phyloP scores from a whole-genome alignment of 805 yeast species.

The Saccharomycopsis sp. region DNA sequence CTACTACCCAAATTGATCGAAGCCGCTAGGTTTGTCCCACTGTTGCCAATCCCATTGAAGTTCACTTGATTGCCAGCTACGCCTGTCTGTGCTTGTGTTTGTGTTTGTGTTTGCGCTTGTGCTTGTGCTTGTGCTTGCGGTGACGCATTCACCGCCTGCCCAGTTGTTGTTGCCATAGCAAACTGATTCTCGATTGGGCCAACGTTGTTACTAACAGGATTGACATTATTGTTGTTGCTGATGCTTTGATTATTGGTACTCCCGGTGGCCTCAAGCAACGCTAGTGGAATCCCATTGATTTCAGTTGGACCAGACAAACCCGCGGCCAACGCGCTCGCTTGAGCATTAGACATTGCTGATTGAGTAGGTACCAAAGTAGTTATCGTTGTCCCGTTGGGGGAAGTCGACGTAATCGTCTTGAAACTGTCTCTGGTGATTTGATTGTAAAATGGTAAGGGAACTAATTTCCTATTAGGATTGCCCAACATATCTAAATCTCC shows the following conservation, averaged over 20 bases:
- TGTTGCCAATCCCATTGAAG: conserved; percentile 2
- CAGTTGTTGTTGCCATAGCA: not conserved
- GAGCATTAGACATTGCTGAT: conserved; percentile 59
- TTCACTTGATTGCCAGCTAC: conserved; percentile 1
- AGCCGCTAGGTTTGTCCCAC: not conserved
- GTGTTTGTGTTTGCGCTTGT: not conserved
- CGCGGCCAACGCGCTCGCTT: conserved; percentile 49
- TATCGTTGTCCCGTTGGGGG: conserved; percentile 88
- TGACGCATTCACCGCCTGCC: not conserved
- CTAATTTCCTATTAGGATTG: conserved; percentile 36
- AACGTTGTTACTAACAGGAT: not conserved
- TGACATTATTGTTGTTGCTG: not conserved
- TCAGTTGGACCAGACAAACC: conserved; percentile 48
- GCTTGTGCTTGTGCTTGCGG: not conserved
- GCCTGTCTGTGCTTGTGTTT: not conserved
- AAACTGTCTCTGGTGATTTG: conserved; percentile 88
- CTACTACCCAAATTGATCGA: not conserved
- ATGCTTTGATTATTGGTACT: conserved; percentile 34
- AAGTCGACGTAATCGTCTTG: conserved; percentile 74
- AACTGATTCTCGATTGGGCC: not conserved
- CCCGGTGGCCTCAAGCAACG: conserved; percentile 77
- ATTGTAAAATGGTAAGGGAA: conserved; percentile 83
- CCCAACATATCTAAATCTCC: conserved; percentile 6
- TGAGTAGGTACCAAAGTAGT: conserved; percentile 86
- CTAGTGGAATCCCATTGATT: conserved; percentile 61